phyloP scores from a whole-genome alignment of 495 filamentous ascomycete species.

The Penicillium longicatenatum region DNA sequence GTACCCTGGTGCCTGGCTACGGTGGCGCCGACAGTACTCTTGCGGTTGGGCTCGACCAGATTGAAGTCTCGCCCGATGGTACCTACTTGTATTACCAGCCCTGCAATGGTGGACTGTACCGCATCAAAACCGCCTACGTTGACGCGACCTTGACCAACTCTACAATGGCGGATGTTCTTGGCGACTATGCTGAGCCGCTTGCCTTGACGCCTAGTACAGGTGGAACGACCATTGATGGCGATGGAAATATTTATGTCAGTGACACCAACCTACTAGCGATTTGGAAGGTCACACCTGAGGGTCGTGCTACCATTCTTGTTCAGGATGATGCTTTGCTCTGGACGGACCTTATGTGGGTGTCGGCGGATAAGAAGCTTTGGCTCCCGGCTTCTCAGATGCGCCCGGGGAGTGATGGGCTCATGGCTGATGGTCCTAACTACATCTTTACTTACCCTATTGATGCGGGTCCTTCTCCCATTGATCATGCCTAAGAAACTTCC shows the following conservation, averaged over 20 bases:
- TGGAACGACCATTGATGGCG: conserved; percentile 32
- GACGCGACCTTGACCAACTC: conserved; percentile 6
- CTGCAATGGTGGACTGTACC: conserved; percentile 27
- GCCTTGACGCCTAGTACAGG: conserved; percentile 30
- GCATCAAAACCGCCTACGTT: conserved; percentile 24
- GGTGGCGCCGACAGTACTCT: conserved; percentile 19
- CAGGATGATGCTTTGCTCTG: conserved; percentile 31
- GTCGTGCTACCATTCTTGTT: conserved; percentile 20
- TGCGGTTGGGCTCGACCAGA: conserved; percentile 28
- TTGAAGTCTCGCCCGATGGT: conserved; percentile 33
- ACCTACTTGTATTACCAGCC: conserved; percentile 33
- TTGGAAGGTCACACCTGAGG: conserved; percentile 21
- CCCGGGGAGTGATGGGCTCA: conserved; percentile 7
- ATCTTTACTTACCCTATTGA: conserved; percentile 7
- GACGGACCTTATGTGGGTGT: conserved; percentile 35
- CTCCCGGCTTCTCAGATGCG: conserved; percentile 31
- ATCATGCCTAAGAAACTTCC: background rate
- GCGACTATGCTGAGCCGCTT: conserved; percentile 23
- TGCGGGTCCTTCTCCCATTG: conserved; percentile 7
- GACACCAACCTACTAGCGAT: conserved; percentile 30
- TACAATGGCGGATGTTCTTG: background rate
- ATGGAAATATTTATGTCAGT: conserved; percentile 29
- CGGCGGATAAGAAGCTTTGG: conserved; percentile 26
- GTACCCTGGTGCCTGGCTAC: conserved; percentile 10
- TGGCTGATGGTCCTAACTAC: conserved; percentile 7